Conservation (phyloP, 306 rosid genomes). For the Cicer arietinum region DNA sequence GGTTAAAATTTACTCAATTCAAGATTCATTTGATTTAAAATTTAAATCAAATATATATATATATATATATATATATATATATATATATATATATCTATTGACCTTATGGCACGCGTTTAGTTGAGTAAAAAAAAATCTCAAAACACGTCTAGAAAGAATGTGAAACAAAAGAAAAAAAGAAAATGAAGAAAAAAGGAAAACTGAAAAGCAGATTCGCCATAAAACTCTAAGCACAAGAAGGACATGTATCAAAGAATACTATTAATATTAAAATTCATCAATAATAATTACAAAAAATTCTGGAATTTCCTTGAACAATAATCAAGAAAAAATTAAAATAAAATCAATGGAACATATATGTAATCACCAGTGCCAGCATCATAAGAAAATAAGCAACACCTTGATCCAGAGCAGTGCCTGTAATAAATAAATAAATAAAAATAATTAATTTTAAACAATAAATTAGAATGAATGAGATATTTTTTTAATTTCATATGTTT, state of each 20-base stretch:
- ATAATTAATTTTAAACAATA: too few relatives aligned
- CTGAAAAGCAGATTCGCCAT: neutral
- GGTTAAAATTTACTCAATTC: neutral
- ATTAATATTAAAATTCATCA: neutral
- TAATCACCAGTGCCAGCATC: constrained; percentile 65
- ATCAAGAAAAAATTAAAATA: neutral
- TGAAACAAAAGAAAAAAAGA: neutral
- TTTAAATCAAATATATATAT: too few relatives aligned
- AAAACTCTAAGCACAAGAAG: neutral
- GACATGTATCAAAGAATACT: constrained; percentile 12
- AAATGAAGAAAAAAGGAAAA: neutral
- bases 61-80: too few relatives aligned
- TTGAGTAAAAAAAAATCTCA: neutral
- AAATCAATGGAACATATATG: constrained; percentile 67
- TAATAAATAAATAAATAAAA: too few relatives aligned
- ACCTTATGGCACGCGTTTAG: too few relatives aligned
- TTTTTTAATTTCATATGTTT: too few relatives aligned
- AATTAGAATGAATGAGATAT: too few relatives aligned
- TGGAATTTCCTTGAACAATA: constrained; percentile 37
- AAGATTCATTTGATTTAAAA: too few relatives aligned
- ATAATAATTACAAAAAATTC: constrained; percentile 21
- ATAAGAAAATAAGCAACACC: constrained; percentile 73
- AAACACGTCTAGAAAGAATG: neutral
- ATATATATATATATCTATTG: too few relatives aligned
- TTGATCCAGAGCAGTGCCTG: constrained; percentile 54